Evolutionary conservation across 129 eudicot genomes (phyloP).

Genomic region (Pittosporum tobira): DNA sequence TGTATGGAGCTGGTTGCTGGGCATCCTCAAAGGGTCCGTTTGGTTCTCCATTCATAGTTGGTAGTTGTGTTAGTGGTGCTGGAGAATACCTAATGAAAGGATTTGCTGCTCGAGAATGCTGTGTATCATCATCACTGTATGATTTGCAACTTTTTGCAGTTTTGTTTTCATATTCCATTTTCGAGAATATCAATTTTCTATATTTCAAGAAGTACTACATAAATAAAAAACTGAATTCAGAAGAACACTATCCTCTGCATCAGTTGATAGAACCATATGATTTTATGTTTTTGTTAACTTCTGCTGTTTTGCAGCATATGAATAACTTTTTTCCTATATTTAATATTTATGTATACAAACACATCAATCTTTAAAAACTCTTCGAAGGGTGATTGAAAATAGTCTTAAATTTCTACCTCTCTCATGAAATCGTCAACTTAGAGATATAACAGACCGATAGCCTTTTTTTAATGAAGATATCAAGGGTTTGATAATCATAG

Average conservation of each 20-base stretch:
- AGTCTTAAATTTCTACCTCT: no score
- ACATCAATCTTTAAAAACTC: no score
- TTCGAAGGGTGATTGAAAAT: no score
- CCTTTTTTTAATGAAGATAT: no score
- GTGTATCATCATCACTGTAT: conserved; percentile 67
- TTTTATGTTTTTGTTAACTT: no score
- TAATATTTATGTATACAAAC: no score
- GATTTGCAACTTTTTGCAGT: conserved; percentile 3
- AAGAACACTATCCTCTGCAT: not conserved
- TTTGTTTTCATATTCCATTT: not conserved
- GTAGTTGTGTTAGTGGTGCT: conserved; percentile 92
- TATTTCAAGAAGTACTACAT: no score
- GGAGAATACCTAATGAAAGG: conserved; percentile 87
- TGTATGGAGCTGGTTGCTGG: conserved; percentile 95
- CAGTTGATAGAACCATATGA: no score
- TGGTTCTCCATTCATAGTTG: conserved; percentile 52
- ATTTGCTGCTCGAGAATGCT: conserved; percentile 84
- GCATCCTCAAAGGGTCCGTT: conserved; percentile 62
- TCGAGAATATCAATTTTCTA: not conserved
- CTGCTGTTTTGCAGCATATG: not conserved
- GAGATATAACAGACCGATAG: no score
- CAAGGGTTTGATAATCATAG: no score
- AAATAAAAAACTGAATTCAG: not conserved
- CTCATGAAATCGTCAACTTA: no score
- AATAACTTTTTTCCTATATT: not conserved